Conservation (phyloP, 2,329 filamentous ascomycete genomes). For the Pseudogymnoascus sp. region DNA sequence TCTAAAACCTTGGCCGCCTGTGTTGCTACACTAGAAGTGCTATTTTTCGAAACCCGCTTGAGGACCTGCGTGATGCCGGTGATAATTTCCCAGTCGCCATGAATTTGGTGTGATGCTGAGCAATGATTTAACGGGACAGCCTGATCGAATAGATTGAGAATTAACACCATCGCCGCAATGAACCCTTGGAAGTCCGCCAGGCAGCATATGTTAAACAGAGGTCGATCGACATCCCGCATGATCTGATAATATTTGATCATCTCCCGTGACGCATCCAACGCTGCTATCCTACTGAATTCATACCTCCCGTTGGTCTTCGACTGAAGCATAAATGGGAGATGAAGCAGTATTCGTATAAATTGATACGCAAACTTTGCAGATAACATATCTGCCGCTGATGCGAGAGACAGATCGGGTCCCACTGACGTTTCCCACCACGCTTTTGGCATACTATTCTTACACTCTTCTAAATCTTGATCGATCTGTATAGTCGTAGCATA, state of each 20-base stretch:
- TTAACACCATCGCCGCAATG: constrained; percentile 37
- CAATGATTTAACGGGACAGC: constrained; percentile 15
- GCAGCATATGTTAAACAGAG: constrained; percentile 35
- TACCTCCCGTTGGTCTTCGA: constrained; percentile 31
- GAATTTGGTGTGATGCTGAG: constrained; percentile 24
- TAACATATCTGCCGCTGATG: constrained; percentile 29
- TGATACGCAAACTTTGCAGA: constrained; percentile 35
- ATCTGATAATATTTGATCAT: constrained; percentile 33
- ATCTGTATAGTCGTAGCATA: constrained; percentile 34
- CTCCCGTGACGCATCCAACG: constrained; percentile 36
- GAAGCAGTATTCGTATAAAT: constrained; percentile 33
- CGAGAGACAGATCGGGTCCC: constrained; percentile 19
- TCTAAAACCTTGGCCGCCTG: constrained; percentile 36
- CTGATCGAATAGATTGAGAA: constrained; percentile 34
- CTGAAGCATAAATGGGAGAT: constrained; percentile 40
- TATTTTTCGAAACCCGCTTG: constrained; percentile 27
- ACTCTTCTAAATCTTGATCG: constrained; percentile 34
- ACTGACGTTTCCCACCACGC: constrained; percentile 27
- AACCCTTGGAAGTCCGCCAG: constrained; percentile 42
- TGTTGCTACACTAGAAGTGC: constrained; percentile 35
- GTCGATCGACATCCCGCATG: constrained; percentile 25
- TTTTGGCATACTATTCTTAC: constrained; percentile 26
- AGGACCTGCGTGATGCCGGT: constrained; percentile 29
- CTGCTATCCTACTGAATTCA: constrained; percentile 32
- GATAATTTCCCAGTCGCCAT: constrained; percentile 32